Percentiles rank a stretch among this genome's conserved stretches.
Evolutionary conservation across 306 rosid genomes (phyloP).

Genomic region (Lathyrus oleraceus): DNA sequence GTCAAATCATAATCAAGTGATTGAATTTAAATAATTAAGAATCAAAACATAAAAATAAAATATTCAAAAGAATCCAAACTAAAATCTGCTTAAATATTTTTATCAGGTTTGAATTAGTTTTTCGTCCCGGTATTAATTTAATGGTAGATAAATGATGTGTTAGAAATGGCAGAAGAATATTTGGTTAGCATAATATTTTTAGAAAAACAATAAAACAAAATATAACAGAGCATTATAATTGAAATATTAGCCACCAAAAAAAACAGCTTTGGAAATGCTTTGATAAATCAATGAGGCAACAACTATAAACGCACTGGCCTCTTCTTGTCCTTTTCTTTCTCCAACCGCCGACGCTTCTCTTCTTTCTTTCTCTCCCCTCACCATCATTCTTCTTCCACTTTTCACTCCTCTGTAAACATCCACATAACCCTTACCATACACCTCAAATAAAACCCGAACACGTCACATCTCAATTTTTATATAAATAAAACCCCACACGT

Average conservation of each 20-base stretch:
- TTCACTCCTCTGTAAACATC: neutral
- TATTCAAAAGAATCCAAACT: too few species aligned
- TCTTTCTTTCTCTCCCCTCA: neutral
- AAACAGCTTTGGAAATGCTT: slow-evolving; percentile 6
- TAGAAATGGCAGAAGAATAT: slow-evolving; percentile 7
- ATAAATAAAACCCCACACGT: neutral
- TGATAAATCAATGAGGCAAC: slow-evolving; percentile 34
- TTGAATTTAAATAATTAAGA: too few species aligned
- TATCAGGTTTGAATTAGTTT: too few species aligned
- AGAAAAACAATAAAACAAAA: slow-evolving; percentile 21
- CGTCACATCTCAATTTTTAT: neutral
- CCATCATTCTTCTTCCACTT: slow-evolving; percentile 11
- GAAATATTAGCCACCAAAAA: slow-evolving; percentile 22
- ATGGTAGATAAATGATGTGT: neutral
- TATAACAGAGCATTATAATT: slow-evolving; percentile 10
- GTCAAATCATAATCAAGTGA: too few species aligned
- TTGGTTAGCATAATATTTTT: neutral
- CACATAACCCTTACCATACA: neutral
- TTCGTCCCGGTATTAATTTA: too few species aligned
- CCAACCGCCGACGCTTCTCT: slow-evolving; percentile 45
- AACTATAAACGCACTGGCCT: slow-evolving; percentile 36
- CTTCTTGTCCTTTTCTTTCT: slow-evolving; percentile 43
- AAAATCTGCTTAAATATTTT: too few species aligned
- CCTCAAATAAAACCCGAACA: neutral
- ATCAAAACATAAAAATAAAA: too few species aligned